Percentiles rank a stretch among this genome's conserved stretches.
phyloP scores from a whole-genome alignment of 768 basidiomycete species.

The Russula brevipes region DNA sequence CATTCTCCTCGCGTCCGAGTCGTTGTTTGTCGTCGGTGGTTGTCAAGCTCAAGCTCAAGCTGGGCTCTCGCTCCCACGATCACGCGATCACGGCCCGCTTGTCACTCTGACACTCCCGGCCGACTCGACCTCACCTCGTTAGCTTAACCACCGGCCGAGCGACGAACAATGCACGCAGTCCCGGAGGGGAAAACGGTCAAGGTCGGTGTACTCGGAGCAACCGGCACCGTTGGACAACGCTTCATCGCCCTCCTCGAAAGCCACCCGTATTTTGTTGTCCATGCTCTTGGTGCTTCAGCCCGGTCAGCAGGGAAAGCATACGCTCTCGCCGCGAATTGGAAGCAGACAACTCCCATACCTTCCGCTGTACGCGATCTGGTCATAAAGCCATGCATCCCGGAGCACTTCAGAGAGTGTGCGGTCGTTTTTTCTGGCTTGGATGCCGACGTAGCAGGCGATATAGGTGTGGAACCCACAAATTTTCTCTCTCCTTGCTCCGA shows the following conservation, averaged over 20 bases:
- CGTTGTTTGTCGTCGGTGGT: no score
- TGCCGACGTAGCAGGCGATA: conserved; percentile 89
- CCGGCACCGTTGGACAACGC: conserved; percentile 93
- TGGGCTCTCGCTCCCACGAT: not conserved
- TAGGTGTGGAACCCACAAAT: conserved; percentile 52
- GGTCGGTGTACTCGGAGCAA: conserved; percentile 83
- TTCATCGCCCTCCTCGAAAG: conserved; percentile 83
- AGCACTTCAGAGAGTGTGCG: conserved; percentile 72
- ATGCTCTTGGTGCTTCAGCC: conserved; percentile 83
- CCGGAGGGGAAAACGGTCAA: conserved; percentile 29
- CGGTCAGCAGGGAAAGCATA: conserved; percentile 86
- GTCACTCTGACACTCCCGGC: no score
- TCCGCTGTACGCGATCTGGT: conserved; percentile 51
- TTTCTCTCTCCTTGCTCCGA: not conserved
- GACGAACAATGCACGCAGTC: no score
- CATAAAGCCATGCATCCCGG: conserved; percentile 72
- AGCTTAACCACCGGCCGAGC: no score
- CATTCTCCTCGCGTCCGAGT: conserved; percentile 23
- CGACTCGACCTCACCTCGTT: no score
- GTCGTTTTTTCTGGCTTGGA: conserved; percentile 96
- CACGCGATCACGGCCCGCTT: not conserved
- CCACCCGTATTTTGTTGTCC: conserved; percentile 88
- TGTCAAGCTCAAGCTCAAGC: not conserved
- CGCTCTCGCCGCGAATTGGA: conserved; percentile 73
- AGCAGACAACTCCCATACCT: conserved; percentile 78